Base-by-base conservation (phyloP, 2,329 filamentous ascomycete genomes). In the Pseudogymnoascus sp. region DNA sequence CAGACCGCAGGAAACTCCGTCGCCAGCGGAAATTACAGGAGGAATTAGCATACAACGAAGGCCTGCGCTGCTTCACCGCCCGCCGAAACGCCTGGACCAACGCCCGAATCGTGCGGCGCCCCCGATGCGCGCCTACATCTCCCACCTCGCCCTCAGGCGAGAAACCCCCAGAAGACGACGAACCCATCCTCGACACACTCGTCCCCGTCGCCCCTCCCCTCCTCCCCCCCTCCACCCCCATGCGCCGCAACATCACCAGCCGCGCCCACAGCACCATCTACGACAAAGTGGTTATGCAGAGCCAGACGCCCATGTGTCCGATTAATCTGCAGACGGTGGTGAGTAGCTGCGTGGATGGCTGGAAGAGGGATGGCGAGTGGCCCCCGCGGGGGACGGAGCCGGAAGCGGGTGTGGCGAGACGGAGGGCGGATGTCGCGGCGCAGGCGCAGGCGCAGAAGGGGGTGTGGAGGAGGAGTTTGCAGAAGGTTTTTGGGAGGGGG, bases 301-400 rank as follows among this genome's bases (percentile, higher is more conserved):
- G 82, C 38, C 83, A 95, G 67, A 90, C 91, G 2, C 93, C 93
- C 0, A 88, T 89, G 1, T 90, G 96, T 14, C 93, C 93, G 3
- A 89, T 97, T 71, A 97, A 96, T 69, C 83, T 97, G 0, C 78
- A 82, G 31, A 91, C 96, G 69, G 87, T 97, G 78, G 85, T 90
- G 21, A 83, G 86, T 8, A 86, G 90, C 11, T 89, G 93, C 67
- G 92, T 97, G 0, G 82, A 88, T 28, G 93, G 93, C 46, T 97
- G 93, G 93, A 96, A 96, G 75, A 83, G 90, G 42, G 91, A 95
- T 70, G 93, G 92, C 14, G 91, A 96, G 75, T 97, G 93, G 93
- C 93, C 93, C 3, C 91, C 90, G 1, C 85, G 84, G 68, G 74
- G 80, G 0, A 77, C 77, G 16, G 71, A 81, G 56, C 69, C 79